Base-by-base conservation (phyloP, 2,329 filamentous ascomycete genomes). In the Mariannaea elegans region DNA sequence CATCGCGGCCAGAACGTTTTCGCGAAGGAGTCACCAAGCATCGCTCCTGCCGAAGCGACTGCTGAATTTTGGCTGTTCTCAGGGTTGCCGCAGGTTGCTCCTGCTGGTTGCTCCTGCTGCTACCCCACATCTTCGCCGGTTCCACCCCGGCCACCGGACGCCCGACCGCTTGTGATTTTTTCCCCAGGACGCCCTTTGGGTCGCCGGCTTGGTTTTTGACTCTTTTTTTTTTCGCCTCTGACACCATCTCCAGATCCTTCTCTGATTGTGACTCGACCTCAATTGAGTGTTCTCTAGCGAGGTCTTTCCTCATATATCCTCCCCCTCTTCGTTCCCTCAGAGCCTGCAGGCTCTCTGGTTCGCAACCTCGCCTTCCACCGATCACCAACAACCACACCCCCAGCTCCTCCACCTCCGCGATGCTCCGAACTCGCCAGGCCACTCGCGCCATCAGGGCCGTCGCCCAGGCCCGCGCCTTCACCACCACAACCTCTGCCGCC, bases 401-500 rank as follows among this genome's bases (percentile, higher is more conserved):
- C 18, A 62, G 52, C 51, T 53, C 53, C 42, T 56, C 47, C 59
- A 51, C 61, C 54, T 58, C 53, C 49, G 32, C 62, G 41, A 68
- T 49, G 66, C 64, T 68, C 56, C 53, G 62, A 61, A 50, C 64
- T 56, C 61, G 64, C 60, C 60, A 57, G 42, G 56, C 54, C 41
- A 60, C 29, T 38, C 78, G 76, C 74, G 82, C 81, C 77, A 70
- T 82, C 68, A 78, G 75, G 77, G 78, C 77, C 71, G 61, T 81
- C 70, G 67, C 75, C 58, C 78, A 77, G 66, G 66, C 75, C 32
- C 76, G 80, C 57, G 67, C 73, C 45, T 76, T 83, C 62, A 78
- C 78, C 56, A 75, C 76, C 24, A 73, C 79, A 27, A 68, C 78
- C 29, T 70, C 75, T 23, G 71, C 72, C 31, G 71, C 77, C 10